Conservation (phyloP, 495 filamentous ascomycete species). For the Oidiodendron maius region DNA sequence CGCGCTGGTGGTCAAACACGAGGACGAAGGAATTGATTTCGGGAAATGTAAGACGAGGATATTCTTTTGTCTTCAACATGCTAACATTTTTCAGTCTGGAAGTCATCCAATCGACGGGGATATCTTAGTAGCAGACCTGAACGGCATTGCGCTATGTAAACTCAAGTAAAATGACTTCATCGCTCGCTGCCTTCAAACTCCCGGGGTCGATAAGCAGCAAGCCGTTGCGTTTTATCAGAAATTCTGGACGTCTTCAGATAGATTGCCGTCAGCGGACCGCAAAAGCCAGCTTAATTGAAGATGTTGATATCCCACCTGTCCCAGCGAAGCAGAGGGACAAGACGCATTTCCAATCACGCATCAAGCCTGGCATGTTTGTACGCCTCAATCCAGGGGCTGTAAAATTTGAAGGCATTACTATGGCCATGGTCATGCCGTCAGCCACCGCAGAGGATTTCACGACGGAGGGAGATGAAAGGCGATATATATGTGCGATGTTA, state of each 20-base stretch:
- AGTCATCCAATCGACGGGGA: neutral
- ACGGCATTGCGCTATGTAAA: neutral
- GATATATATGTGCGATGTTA: neutral
- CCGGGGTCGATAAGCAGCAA: neutral
- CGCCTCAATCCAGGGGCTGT: neutral
- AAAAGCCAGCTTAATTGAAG: neutral
- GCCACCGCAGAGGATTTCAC: neutral
- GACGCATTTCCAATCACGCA: neutral
- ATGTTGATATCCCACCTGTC: neutral
- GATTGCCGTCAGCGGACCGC: neutral
- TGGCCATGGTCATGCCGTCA: neutral
- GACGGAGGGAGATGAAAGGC: neutral
- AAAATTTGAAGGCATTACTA: too few species aligned
- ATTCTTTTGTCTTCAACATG: neutral
- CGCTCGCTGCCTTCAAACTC: neutral
- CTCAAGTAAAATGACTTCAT: neutral
- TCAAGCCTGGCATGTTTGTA: neutral
- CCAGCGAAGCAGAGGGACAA: too few species aligned
- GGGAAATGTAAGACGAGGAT: neutral
- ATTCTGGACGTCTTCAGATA: neutral
- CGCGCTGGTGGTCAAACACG: neutral
- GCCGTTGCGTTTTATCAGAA: neutral
- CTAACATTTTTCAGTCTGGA: neutral
- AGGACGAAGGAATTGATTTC: neutral
- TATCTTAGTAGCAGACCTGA: neutral